Conservation (phyloP, 2,329 filamentous ascomycete genomes). For the Trichoderma polysporum region DNA sequence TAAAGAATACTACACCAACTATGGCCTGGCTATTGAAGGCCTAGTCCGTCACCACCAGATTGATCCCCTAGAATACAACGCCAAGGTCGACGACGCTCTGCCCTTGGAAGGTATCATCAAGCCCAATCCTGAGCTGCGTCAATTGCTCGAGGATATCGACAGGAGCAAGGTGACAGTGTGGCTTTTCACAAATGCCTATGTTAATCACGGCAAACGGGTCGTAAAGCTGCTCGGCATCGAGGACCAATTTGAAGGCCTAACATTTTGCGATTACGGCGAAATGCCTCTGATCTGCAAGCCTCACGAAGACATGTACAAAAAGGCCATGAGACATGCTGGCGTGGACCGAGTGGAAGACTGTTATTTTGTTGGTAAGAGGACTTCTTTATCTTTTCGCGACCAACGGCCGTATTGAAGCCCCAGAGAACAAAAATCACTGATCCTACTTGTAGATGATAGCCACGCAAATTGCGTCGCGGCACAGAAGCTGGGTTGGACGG, state of each 20-base stretch:
- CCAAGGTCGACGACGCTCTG: constrained; percentile 90
- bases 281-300: constrained; percentile 85
- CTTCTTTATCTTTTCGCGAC: background rate
- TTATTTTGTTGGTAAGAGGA: constrained; percentile 77
- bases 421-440: background rate
- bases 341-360: constrained; percentile 68
- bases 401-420: too few species aligned
- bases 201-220: constrained; percentile 82
- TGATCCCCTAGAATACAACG: constrained; percentile 91
- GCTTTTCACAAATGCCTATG: constrained; percentile 95
- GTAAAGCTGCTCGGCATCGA: constrained; percentile 78
- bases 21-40: constrained; percentile 95
- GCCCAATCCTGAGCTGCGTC: constrained; percentile 71
- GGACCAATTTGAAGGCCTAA: constrained; percentile 90
- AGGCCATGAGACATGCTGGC: constrained; percentile 84
- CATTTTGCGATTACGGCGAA: constrained; percentile 83
- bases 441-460: constrained; percentile 69
- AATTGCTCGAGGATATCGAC: constrained; percentile 80
- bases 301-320: constrained; percentile 75
- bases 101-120: constrained; percentile 83
- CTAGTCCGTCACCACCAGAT: constrained; percentile 93
- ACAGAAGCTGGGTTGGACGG: constrained; percentile 78
- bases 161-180: constrained; percentile 79
- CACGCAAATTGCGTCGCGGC: constrained; percentile 77
- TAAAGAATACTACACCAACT: constrained; percentile 89